These are phyloP conservation scores for Cercis canadensis DNA, from an alignment of 306 rosid species.

Conservation along the genomic window DNA sequence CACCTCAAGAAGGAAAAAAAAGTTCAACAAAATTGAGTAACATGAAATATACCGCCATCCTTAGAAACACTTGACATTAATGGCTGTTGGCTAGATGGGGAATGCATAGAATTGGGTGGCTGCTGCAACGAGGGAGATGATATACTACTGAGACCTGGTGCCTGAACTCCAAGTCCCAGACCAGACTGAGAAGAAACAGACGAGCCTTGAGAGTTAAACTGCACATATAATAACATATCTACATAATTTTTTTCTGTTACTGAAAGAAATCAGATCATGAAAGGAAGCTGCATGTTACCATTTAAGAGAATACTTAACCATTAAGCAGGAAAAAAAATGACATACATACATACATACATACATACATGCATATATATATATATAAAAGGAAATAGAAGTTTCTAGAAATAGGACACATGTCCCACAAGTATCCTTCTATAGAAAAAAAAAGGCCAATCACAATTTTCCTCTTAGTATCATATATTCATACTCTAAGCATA, in stretches of 20 bases:
- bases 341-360: too few relatives aligned
- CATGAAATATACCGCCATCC: conserved; percentile 61
- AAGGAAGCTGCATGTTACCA: conserved; percentile 12
- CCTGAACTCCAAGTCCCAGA: conserved; percentile 78
- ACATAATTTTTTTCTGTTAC: conserved; percentile 20
- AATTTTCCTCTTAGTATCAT: too few relatives aligned
- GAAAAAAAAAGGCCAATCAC: not conserved
- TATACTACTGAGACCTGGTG: conserved; percentile 67
- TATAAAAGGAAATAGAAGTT: not conserved
- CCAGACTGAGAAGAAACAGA: conserved; percentile 81
- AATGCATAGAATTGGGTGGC: conserved; percentile 71
- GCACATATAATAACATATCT: conserved; percentile 48
- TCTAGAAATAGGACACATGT: not conserved
- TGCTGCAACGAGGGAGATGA: conserved; percentile 72
- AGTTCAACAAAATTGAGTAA: conserved; percentile 18
- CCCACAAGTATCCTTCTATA: not conserved
- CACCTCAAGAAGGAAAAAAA: conserved; percentile 7
- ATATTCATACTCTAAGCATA: not conserved
- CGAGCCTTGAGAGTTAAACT: conserved; percentile 79
- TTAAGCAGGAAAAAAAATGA: not conserved
- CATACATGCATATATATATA: too few relatives aligned
- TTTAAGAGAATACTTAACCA: conserved; percentile 23
- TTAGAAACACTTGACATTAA: conserved; percentile 62
- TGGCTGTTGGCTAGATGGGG: conserved; percentile 74
- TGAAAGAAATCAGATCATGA: not conserved